Evolutionary conservation across 345 rosid species (phyloP), one percentile per base, ranked within the genome.

Genomic region (Citrus cavaleriei): DNA sequence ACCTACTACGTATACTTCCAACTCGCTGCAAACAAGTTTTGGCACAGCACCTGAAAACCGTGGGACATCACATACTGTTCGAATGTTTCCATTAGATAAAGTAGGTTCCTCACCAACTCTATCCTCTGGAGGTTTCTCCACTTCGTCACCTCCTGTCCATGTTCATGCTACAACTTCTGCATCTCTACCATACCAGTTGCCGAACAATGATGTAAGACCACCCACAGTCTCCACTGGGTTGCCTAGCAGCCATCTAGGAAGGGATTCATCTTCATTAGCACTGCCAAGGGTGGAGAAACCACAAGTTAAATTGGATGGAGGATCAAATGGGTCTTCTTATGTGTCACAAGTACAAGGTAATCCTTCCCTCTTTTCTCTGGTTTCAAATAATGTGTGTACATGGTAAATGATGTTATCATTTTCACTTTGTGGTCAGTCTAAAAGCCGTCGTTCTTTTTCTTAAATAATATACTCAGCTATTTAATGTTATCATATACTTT

Each of bases 211-310:
- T 46, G 83, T 51, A 65, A 91, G 89, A 83, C 78, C 68, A 30
- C 65, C 90, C 2, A 62, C 80, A 68, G 30, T 79, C 68, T 77
- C 95, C 14, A 68, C 80, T 76, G 88, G 86, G 34, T 37, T 88
- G 37, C 71, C 86, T 38, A 77, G 82, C 75, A 83, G 86, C 76
- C 86, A 88, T 76, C 46, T 72, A 60, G 88, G 81, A 70, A 88
- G 81, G 88, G 90, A 87, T 75, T 69, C 87, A 14, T 82, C 94
- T 22, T 61, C 84, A 22, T 61, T 84, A 76, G 76, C 88, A 19
- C 72, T 80, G 37, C 81, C 90, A n/a, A 91, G 87, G 81, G 87
- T 77, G 65, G 94, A 85, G 40, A 84, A 87, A 73, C 75, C 88
- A 66, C 90, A 82, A 42, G 66, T 82, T 77, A 87, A 84, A 71